Evolutionary conservation across 2,329 filamentous ascomycete genomes (phyloP), one percentile per base, ranked within the genome.

Genomic region (Hymenoscyphus albidus): DNA sequence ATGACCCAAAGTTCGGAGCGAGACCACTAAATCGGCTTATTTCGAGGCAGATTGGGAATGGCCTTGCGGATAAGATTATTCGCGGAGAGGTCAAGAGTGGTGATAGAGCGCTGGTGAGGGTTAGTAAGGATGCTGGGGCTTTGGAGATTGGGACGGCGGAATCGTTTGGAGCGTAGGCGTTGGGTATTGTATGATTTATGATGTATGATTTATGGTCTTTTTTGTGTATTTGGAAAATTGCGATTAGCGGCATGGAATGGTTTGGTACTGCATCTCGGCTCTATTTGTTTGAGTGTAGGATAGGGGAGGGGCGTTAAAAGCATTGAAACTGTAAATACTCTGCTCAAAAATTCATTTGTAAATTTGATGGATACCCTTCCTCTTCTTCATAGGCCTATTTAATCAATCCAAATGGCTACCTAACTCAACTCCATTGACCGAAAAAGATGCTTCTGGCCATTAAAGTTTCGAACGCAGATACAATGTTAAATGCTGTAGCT

Each of bases 21-120:
- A 84, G 95, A 6, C 95, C 95, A 35, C 82, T 98, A 39, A 97
- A 98, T 77, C 84, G 95, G 44, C 83, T 98, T 61, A 97, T 98
- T 70, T 87, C 90, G 27, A 96, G 90, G 73, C 88, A 97, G 78
- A 92, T 99, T 70, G 89, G 91, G 65, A 97, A 97, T 76, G 83
- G 87, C 3, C 82, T 98, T 48, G 95, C 95, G 0, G 93, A 97
- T 74, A 90, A 89, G 80, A 96, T 99, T 72, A 98, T 98, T 71
- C 83, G 90, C 62, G 95, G 95, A 22, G 81, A 92, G 76, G 78
- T 98, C 65, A 90, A 88, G 77, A 85, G 81, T 64, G 93, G 92
- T 0, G 88, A 96, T 72, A 84, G 79, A 2, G 94, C 90, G 4
- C 83, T 82, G 65, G 90, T 97, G 13, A 80, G 79, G 59, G 81